phyloP scores from a whole-genome alignment of 2,329 filamentous ascomycete genomes.

The Colletotrichum magnum region DNA sequence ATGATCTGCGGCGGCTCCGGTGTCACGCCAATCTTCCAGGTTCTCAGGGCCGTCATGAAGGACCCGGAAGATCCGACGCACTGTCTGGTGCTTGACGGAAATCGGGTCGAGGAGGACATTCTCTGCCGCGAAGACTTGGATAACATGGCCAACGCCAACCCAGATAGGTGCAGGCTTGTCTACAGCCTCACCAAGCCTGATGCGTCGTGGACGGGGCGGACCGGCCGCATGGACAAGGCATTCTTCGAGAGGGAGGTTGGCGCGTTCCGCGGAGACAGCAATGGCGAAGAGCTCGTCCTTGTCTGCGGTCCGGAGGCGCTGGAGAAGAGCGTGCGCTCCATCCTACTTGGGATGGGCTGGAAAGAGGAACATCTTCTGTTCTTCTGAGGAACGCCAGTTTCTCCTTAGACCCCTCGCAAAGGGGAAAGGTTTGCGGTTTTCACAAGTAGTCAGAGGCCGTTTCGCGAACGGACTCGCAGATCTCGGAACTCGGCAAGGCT shows the following conservation, averaged over 20 bases:
- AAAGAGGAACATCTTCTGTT: conserved; percentile 80
- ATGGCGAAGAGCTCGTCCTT: conserved; percentile 74
- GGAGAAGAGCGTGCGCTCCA: conserved; percentile 75
- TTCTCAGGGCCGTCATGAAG: conserved; percentile 80
- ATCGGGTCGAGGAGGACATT: conserved; percentile 85
- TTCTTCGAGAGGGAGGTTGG: conserved; percentile 74
- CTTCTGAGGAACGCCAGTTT: conserved; percentile 66
- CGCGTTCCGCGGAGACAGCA: conserved; percentile 48
- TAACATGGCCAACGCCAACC: conserved; percentile 65
- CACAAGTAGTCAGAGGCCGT: neutral
- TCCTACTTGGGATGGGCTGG: conserved; percentile 75
- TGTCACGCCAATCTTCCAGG: conserved; percentile 92
- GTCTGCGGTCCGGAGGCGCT: conserved; percentile 85
- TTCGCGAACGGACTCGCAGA: conserved; percentile 8
- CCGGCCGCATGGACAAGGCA: conserved; percentile 75
- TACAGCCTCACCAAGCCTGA: conserved; percentile 78
- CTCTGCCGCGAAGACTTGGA: conserved; percentile 83
- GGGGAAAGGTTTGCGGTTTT: too few relatives aligned
- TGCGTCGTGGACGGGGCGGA: conserved; percentile 76
- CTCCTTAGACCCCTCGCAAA: neutral
- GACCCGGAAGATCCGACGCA: conserved; percentile 74
- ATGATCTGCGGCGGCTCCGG: conserved; percentile 94
- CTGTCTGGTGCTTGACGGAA: conserved; percentile 85
- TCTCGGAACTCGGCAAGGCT: conserved; percentile 29
- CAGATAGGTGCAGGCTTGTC: conserved; percentile 72